Evolutionary conservation across 2,329 filamentous ascomycete species (phyloP), one percentile per base, ranked within the genome.

Genomic region (Colletotrichum sidae): DNA sequence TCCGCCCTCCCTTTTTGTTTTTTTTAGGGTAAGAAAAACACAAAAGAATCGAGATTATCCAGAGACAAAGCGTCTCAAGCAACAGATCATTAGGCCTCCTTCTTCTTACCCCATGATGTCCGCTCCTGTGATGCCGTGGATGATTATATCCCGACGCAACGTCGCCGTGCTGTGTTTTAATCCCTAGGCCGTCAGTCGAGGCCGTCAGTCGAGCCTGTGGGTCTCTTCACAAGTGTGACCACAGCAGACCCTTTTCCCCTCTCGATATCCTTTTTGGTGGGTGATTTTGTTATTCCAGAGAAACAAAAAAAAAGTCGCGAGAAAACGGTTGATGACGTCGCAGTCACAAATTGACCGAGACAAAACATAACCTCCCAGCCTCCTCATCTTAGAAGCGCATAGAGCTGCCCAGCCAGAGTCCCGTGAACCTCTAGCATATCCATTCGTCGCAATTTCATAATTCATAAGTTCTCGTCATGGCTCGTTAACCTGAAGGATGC

Each of bases 361-460:
- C 60, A 38, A 38, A 45, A 63, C 60, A 39, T 42, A 46, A 15
- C 49, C 41, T 58, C 46, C 52, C 45, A 53, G 15, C 37, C 51
- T 45, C 51, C 55, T 33, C 17, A 51, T 13, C 39, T 38, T 38
- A 47, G 35, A 55, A 35, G 44, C 44, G 17, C 35, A 53, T 52
- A 35, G 38, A 62, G 45, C 54, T 58, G 49, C 51, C 53, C 55
- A 39, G 55, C 64, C 44, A 68, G 68, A 67, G 68, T 69, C 52
- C 68, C 55, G 68, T 69, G 60, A 56, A 52, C 68, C 66, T 68
- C 66, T 67, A 52, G 55, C 63, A 49, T 56, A 60, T 49, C 41
- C 46, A 44, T 55, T 60, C 52, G 56, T 67, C 44, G 55, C 55
- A 67, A 50, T 50, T 44, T 61, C 61, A 52, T 66, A 66, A 66